A percentile compares a stretch with the other conserved stretches of the same genome.
These are phyloP conservation scores for Patellaria atrata DNA, from an alignment of 495 filamentous ascomycete species.

Conservation along the genomic window DNA sequence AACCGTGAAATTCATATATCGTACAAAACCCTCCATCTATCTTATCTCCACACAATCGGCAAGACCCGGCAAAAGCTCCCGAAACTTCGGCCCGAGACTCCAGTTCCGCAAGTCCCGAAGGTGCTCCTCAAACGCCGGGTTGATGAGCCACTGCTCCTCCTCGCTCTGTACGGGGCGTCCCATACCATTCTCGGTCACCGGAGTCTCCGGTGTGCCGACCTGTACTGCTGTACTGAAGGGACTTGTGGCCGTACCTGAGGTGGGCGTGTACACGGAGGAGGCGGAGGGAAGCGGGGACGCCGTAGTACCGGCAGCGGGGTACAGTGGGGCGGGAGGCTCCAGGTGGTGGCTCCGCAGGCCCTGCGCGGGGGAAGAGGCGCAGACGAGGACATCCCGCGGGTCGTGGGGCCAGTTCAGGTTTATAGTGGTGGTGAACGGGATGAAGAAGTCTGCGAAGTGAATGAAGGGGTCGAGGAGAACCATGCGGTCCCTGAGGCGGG, in stretches of 20 bases:
- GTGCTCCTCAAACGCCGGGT: conserved; percentile 68
- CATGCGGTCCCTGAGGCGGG: conserved; percentile 52
- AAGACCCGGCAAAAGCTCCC: conserved; percentile 44
- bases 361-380: conserved; percentile 6
- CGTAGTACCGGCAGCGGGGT: conserved; percentile 21
- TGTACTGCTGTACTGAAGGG: conserved; percentile 13
- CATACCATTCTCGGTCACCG: conserved; percentile 26
- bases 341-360: not conserved
- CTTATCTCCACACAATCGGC: conserved; percentile 39
- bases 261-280: conserved; percentile 7
- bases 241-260: too few relatives aligned
- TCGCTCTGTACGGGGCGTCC: conserved; percentile 18
- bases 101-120: conserved; percentile 54
- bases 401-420: conserved; percentile 69
- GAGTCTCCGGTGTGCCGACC: conserved; percentile 11
- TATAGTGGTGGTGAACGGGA: conserved; percentile 60
- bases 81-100: conserved; percentile 59
- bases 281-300: conserved; percentile 5
- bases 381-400: conserved; percentile 21
- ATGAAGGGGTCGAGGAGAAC: conserved; percentile 33
- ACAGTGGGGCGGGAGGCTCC: conserved; percentile 39
- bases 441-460: conserved; percentile 63
- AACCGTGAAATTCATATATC: too few relatives aligned
- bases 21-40: too few relatives aligned
- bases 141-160: conserved; percentile 50